Base-by-base conservation (phyloP, 768 basidiomycete species). In the Pilatotrama ljubarskyi region DNA sequence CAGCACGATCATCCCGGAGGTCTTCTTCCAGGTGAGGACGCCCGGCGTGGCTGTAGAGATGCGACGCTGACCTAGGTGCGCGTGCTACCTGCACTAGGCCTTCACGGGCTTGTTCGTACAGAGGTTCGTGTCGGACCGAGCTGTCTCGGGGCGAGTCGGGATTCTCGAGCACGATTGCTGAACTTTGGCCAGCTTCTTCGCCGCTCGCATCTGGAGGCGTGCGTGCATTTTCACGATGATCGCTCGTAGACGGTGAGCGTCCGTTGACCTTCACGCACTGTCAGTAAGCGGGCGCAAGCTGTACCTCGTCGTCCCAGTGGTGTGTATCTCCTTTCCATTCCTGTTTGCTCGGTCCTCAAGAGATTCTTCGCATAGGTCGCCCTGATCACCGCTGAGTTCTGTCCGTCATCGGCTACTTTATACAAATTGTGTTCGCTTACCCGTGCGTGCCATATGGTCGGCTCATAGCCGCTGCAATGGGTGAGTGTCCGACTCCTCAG, bases 51-150 rank as follows among this genome's bases (percentile, higher is more conserved):
- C 40, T 43, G 29, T 10, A 5, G 29, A 32, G 29, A 10, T 5
- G 4, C 29, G 29, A 4, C 52, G 6, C 10, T 8, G 8, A 46
- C 46, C 18, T 7, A 8, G 18, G 38, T 44, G 35, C 24, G 47
- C 37, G 46, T n/a, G 35, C 52, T 37, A 29, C 51, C 53, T 8
- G 43, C 35, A 41, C 8, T 32, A 83, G 82, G 82, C 80, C 8
- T 75, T 84, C 52, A 81, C 82, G 51, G 82, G 81, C 5, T 65
- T 85, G 14, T 67, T 85, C 18, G 83, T 84, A 5, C 83, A 84
- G 77, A 73, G 76, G 82, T 82, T 55, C 29, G 71, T n/a, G n/a
- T n/a, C n/a, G n/a, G n/a, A n/a, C n/a, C n/a, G n/a, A n/a, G n/a
- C n/a, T n/a, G n/a, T n/a, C n/a, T n/a, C n/a, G n/a, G n/a, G n/a